Base-by-base conservation (phyloP, 2,329 filamentous ascomycete species). In the Emergomyces orientalis region DNA sequence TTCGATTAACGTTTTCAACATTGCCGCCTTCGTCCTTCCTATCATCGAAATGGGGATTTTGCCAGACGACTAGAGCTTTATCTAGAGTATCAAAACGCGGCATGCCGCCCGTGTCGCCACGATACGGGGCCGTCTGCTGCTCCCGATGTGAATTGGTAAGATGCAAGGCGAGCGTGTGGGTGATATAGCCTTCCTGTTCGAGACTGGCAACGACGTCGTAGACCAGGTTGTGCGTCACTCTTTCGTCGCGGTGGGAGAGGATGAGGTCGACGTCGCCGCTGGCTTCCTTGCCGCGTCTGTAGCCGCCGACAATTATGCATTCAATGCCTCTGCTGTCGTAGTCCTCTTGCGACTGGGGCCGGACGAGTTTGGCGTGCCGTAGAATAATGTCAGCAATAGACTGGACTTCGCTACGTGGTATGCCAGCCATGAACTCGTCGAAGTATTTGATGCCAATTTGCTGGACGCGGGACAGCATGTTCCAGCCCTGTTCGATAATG, bases 381-480 rank as follows among this genome's bases (percentile, higher is more conserved):
- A 88, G 80, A 19, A 97, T 82, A 0, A 81, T 78, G 4, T 77
- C 69, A 0, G 83, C 84, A 61, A 96, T 96, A 0, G 72, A 70
- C 67, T 90, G 86, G 0, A 91, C 88, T 73, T 97, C 91, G 0
- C 71, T 63, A 1, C 91, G 84, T 0, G 90, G 83, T 4, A 97
- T 90, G 17, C 83, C 85, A 19, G 81, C 75, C 55, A 84, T 78
- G 62, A 99, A 89, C 66, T 97, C 93, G 41, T 95, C 88, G 72
- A 95, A 96, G 75, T 87, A 97, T 72, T 97, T 97, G 54, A 97
- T 80, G 0, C 94, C 93, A 62, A 97, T 96, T 72, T 97, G 91
- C 74, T 97, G 93, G 1, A 90, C 88, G 14, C 91, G 85, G 0
- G 82, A 88, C 0, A 97, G 79, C 0, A 75, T 80, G 25, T 79